Evolutionary conservation across 129 eudicot species (phyloP).

Genomic region (Apium graveolens): DNA sequence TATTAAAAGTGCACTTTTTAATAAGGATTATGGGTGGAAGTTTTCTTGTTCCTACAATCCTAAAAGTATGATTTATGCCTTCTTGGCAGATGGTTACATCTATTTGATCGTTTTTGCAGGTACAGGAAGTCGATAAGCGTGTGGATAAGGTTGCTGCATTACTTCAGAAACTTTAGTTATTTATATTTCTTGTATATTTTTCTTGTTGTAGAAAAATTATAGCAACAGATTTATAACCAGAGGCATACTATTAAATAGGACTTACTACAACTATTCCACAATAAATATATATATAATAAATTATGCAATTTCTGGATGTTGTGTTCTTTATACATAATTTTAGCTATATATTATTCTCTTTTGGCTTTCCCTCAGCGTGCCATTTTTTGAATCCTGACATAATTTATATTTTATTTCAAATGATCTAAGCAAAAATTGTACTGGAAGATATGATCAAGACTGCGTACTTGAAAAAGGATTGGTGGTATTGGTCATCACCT

Average conservation of each 20-base stretch:
- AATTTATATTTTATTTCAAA: conserved; percentile 33
- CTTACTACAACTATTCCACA: neutral
- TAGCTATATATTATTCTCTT: neutral
- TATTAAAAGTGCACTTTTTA: neutral
- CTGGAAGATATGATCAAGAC: conserved; percentile 78
- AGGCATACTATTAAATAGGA: neutral
- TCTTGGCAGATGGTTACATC: neutral
- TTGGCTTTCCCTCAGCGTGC: neutral
- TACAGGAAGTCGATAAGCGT: conserved; percentile 69
- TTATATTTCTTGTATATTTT: neutral
- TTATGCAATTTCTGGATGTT: neutral
- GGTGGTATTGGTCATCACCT: no score
- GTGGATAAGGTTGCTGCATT: conserved; percentile 64
- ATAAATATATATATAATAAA: neutral
- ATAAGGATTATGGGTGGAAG: neutral
- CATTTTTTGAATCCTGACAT: neutral
- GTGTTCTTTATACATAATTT: neutral
- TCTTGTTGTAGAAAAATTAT: neutral
- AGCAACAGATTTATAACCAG: neutral
- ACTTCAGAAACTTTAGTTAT: conserved; percentile 61
- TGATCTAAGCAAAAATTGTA: conserved; percentile 59
- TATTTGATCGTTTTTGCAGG: conserved; percentile 25
- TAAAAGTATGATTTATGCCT: neutral
- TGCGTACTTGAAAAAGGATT: conserved; percentile 50
- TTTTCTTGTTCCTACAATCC: neutral